Evolutionary conservation across 2,329 filamentous ascomycete species (phyloP), one percentile per base, ranked within the genome.

Genomic region (Venturia asperata): DNA sequence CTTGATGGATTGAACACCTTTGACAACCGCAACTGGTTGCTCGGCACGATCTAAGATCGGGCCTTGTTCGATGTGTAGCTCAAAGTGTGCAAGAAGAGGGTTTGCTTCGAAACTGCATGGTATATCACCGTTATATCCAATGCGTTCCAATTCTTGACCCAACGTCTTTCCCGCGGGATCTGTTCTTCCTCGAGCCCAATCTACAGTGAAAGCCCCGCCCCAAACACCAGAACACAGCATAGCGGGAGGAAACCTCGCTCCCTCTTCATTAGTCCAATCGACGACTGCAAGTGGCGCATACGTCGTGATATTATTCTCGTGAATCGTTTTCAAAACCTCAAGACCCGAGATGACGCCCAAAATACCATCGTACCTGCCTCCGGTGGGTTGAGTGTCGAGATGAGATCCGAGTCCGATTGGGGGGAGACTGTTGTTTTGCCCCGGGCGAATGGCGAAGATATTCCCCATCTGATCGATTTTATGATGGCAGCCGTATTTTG

Each of bases 381-480:
- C 71, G 70, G 55, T 70, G n/a, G 70, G 68, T 19, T 70, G 68
- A 13, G 71, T 72, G 62, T 69, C 68, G 13, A 70, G 52, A 56
- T 70, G 68, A 55, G 62, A 70, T n/a, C 69, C 69, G 56, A 70
- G 67, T 6, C 63, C 69, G 60, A 70, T 70, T 19, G 69, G 68
- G 21, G 67, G 66, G n/a, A 67, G 67, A 21, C 24, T 65, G 58
- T 67, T 66, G 45, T 69, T 66, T 34, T 65, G 43, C 3, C 73
- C 73, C 6, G 69, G 68, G 10, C 72, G 68, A 30, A 71, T 71
- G 1, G 72, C 74, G 61, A 75, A 74, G 13, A 74, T 71, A 62
- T 72, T 74, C 7, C 73, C 74, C 69, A 73, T 74, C 61, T 74
- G 68, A 66, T 76, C 73, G n/a, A 75, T 66, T 62, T 72, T 73